These are phyloP conservation scores for Pochonia chlamydosporia DNA, from an alignment of 2,329 filamentous ascomycete species.

Conservation along the genomic window DNA sequence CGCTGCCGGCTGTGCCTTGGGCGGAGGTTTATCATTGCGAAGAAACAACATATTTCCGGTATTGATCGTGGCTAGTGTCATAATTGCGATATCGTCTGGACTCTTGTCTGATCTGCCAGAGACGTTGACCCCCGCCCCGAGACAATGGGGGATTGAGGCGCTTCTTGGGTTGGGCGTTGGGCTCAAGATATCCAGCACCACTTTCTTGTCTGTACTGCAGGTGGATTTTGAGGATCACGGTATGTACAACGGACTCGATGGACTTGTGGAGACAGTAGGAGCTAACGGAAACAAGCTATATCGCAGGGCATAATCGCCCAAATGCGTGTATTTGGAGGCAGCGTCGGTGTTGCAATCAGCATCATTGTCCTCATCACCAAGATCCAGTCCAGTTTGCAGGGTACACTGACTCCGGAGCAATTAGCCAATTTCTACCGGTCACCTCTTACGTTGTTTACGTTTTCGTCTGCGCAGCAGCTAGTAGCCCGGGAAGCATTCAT, in stretches of 20 bases:
- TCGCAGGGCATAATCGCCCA: constrained; percentile 49
- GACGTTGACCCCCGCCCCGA: constrained; percentile 5
- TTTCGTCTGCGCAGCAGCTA: constrained; percentile 10
- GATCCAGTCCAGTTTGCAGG: constrained; percentile 11
- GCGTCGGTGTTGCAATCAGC: constrained; percentile 47
- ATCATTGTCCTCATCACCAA: constrained; percentile 36
- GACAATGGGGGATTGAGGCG: constrained; percentile 14
- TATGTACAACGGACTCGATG: constrained; percentile 1
- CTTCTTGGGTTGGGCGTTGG: constrained; percentile 14
- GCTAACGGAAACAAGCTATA: constrained; percentile 30
- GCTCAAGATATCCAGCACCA: constrained; percentile 14
- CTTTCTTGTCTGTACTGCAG: constrained; percentile 14
- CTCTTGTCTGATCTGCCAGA: constrained; percentile 11
- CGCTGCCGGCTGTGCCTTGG: constrained; percentile 13
- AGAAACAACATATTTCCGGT: constrained; percentile 14
- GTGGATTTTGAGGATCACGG: constrained; percentile 16
- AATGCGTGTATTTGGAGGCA: constrained; percentile 45
- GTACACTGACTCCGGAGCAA: constrained; percentile 10
- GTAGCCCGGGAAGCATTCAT: constrained; percentile 12
- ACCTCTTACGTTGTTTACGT: constrained; percentile 11
- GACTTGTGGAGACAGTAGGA: too few relatives aligned
- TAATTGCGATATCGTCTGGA: constrained; percentile 12
- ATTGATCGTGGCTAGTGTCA: constrained; percentile 12
- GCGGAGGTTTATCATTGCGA: constrained; percentile 11
- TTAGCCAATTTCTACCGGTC: constrained; percentile 13